Evolutionary conservation across 306 rosid species (phyloP).

Genomic region (Quercus cerris): DNA sequence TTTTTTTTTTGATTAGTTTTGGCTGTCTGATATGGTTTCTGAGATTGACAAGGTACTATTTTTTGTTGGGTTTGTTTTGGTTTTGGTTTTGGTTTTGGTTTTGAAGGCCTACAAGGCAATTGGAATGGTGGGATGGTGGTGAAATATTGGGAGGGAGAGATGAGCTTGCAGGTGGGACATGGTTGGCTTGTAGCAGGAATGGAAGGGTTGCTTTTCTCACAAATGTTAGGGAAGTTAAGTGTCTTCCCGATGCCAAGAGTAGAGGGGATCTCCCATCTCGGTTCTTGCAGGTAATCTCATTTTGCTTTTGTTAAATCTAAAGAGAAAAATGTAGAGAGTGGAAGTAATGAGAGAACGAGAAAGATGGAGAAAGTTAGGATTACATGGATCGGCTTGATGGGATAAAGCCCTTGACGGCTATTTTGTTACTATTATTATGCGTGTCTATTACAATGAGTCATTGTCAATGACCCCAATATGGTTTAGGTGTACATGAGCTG

Average conservation of each 20-base stretch:
- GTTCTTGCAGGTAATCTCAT: conserved; percentile 52
- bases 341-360: no score
- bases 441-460: no score
- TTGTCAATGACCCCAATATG: no score
- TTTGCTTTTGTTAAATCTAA: neutral
- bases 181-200: conserved; percentile 54
- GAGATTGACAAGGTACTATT: neutral
- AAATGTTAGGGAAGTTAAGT: conserved; percentile 56
- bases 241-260: conserved; percentile 45
- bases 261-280: conserved; percentile 70
- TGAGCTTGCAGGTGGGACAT: conserved; percentile 65
- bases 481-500: no score
- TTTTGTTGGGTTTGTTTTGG: neutral
- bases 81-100: neutral
- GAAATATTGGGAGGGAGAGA: conserved; percentile 69
- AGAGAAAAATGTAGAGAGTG: no score
- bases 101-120: conserved; percentile 48
- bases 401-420: no score
- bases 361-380: no score
- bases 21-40: neutral
- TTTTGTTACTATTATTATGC: no score
- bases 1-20: neutral
- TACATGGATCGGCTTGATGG: no score
- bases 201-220: conserved; percentile 74
- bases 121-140: conserved; percentile 70